Conservation (phyloP, 257 asterid genomes). For the Handroanthus guayacan region DNA sequence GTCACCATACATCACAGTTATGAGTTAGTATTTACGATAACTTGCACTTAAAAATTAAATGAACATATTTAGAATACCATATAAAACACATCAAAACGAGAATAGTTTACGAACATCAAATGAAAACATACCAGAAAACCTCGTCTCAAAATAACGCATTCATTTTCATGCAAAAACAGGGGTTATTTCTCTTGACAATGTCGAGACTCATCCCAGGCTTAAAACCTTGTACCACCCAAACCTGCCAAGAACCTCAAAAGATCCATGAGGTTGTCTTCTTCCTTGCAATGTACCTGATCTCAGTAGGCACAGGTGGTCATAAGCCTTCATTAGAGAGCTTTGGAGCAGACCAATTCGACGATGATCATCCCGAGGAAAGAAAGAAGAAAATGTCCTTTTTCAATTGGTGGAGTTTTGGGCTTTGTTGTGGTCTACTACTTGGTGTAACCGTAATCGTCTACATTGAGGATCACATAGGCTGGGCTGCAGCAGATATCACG, state of each 20-base stretch:
- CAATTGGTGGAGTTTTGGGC: conserved; percentile 87
- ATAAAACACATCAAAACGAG: no score
- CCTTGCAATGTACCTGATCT: conserved; percentile 71
- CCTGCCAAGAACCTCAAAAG: conserved; percentile 43
- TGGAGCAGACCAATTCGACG: conserved; percentile 92
- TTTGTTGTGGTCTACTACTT: conserved; percentile 66
- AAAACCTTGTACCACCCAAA: conserved; percentile 44
- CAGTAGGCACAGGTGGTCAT: conserved; percentile 82
- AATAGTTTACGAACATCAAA: no score
- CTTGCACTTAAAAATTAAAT: no score
- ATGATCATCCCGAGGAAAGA: conserved; percentile 64
- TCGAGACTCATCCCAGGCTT: conserved; percentile 60
- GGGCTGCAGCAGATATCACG: conserved; percentile 68
- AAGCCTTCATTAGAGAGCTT: conserved; percentile 87
- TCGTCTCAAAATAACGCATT: background rate
- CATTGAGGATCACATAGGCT: conserved; percentile 66
- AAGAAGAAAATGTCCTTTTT: conserved; percentile 75
- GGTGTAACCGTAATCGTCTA: conserved; percentile 71
- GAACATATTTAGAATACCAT: no score
- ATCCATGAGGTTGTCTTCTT: conserved; percentile 68
- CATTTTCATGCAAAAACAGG: conserved; percentile 46
- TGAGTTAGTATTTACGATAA: no score
- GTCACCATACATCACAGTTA: no score
- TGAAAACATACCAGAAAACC: no score
- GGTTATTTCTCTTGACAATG: conserved; percentile 73